phyloP scores from a whole-genome alignment of 768 basidiomycete genomes.

The Rhodotorula taiwanensis region DNA sequence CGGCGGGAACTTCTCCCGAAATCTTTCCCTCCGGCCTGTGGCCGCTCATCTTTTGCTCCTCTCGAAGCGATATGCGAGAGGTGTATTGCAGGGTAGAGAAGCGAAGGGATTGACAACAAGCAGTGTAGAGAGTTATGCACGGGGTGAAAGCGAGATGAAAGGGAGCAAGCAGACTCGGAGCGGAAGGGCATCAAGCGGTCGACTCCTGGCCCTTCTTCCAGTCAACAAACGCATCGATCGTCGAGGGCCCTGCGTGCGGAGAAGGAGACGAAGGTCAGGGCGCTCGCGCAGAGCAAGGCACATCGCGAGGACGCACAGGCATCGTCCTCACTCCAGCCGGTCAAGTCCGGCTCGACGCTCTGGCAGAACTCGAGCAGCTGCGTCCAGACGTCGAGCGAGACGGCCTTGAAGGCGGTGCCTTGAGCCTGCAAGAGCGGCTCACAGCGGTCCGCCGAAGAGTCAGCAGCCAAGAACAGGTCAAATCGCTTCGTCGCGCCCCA shows the following conservation, averaged over 20 bases:
- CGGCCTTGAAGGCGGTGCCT: conserved; percentile 61
- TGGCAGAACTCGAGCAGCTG: conserved; percentile 72
- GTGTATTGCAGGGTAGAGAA: background rate
- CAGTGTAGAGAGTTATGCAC: too few relatives aligned
- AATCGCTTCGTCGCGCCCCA: too few relatives aligned
- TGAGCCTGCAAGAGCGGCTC: conserved; percentile 46
- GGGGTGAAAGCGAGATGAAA: background rate
- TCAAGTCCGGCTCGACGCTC: conserved; percentile 55
- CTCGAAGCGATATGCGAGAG: too few relatives aligned
- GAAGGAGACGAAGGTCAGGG: background rate
- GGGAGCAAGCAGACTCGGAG: background rate
- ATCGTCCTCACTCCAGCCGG: conserved; percentile 68
- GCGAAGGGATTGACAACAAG: background rate
- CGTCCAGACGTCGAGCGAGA: conserved; percentile 77
- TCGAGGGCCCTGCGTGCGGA: conserved; percentile 65
- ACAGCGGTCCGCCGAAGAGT: too few relatives aligned
- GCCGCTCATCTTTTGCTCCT: too few relatives aligned
- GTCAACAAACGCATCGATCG: conserved; percentile 68
- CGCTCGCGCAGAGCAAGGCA: background rate
- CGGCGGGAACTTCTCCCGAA: too few relatives aligned
- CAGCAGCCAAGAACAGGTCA: too few relatives aligned
- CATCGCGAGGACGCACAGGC: conserved; percentile 50
- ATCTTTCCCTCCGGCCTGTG: too few relatives aligned
- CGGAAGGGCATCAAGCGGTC: background rate
- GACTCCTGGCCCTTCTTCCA: conserved; percentile 52